These are phyloP conservation scores for Xerocomellus chrysenteron DNA, from an alignment of 768 basidiomycete genomes.

Conservation along the genomic window DNA sequence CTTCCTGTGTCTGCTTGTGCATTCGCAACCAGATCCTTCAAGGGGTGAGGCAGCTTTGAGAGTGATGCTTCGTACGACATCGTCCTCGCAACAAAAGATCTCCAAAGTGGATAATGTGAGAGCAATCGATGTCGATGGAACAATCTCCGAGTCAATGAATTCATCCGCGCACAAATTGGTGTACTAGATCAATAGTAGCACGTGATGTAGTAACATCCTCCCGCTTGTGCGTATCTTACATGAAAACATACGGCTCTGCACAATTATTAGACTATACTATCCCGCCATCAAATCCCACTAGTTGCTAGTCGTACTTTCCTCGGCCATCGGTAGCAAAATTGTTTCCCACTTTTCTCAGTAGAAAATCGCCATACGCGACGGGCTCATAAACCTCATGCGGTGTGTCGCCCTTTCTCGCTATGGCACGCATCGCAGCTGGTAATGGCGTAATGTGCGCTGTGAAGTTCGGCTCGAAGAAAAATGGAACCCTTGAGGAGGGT, in stretches of 20 bases:
- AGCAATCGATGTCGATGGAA: constrained; percentile 27
- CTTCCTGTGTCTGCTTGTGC: constrained; percentile 45
- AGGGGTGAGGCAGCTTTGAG: constrained; percentile 43
- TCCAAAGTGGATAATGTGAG: constrained; percentile 7
- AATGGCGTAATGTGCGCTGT: constrained; percentile 67
- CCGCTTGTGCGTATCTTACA: neutral
- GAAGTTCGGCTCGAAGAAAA: constrained; percentile 94
- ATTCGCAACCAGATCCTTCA: constrained; percentile 56
- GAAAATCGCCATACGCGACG: constrained; percentile 77
- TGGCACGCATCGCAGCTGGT: constrained; percentile 51
- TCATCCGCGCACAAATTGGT: constrained; percentile 12
- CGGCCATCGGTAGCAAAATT: constrained; percentile 59
- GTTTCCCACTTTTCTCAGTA: constrained; percentile 65
- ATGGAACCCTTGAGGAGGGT: constrained; percentile 61
- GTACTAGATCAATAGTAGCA: constrained; percentile 13
- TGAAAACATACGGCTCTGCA: neutral
- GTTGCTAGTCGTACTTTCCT: constrained; percentile 31
- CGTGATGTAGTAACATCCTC: constrained; percentile 24
- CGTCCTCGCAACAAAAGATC: constrained; percentile 15
- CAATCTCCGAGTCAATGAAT: constrained; percentile 17
- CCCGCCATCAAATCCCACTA: neutral
- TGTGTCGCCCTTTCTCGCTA: constrained; percentile 8
- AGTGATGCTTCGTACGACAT: constrained; percentile 59
- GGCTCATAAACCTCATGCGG: constrained; percentile 40
- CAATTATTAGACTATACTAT: neutral